Percentiles rank a stretch among this genome's conserved stretches.
Evolutionary conservation across 1,139 yeast genomes (phyloP).

Genomic region (Pichia sp.): DNA sequence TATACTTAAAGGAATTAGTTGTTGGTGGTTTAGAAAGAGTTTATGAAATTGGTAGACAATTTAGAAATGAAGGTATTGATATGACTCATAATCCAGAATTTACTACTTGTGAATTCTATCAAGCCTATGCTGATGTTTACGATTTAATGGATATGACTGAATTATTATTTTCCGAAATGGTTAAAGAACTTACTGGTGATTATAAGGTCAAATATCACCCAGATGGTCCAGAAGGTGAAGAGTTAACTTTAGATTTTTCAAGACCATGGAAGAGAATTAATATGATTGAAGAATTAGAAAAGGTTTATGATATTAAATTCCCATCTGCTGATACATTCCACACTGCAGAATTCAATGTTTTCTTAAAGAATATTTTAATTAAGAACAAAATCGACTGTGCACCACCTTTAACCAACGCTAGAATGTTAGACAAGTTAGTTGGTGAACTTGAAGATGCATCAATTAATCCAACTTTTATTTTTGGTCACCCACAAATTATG

Average conservation of each 20-base stretch:
- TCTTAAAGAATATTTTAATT: conserved; percentile 72
- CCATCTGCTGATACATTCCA: conserved; percentile 95
- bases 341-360: conserved; percentile 87
- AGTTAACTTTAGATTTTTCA: conserved; percentile 73
- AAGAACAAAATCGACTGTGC: conserved; percentile 85
- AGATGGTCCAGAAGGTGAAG: conserved; percentile 78
- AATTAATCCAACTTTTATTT: conserved; percentile 94
- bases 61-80: conserved; percentile 98
- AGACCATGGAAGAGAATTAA: conserved; percentile 99
- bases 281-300: conserved; percentile 95
- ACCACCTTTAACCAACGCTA: conserved; percentile 95
- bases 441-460: conserved; percentile 92
- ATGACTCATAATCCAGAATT: conserved; percentile 98
- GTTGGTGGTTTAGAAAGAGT: conserved; percentile 99
- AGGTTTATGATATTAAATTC: conserved; percentile 77
- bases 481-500: conserved; percentile 99
- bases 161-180: conserved; percentile 92
- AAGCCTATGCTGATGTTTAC: conserved; percentile 89
- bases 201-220: conserved; percentile 87
- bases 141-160: conserved; percentile 98
- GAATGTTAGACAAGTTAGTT: conserved; percentile 96
- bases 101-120: conserved; percentile 95
- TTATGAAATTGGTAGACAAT: conserved; percentile 97
- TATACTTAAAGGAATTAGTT: conserved; percentile 91
- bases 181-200: conserved; percentile 85